phyloP scores from a whole-genome alignment of 2,329 filamentous ascomycete species.

The Scedosporium apiospermum region DNA sequence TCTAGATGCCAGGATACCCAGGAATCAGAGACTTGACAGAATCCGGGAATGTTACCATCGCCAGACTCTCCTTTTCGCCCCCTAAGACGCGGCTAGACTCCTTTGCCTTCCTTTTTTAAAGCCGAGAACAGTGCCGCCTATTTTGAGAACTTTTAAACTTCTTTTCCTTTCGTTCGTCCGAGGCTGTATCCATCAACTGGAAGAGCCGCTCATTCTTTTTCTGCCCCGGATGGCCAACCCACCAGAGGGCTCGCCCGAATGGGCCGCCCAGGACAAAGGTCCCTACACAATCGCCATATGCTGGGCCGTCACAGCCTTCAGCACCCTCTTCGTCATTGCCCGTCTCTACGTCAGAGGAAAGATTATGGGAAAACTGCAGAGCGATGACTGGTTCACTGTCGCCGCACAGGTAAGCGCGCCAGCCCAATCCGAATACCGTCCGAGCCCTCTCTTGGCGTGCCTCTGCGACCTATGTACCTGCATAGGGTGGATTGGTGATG shows the following conservation, averaged over 20 bases:
- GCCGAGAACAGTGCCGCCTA: too few species aligned
- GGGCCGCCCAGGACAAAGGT: conserved; percentile 11
- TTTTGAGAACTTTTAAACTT: too few species aligned
- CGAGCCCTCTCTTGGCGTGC: neutral
- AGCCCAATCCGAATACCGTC: too few species aligned
- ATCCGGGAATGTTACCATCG: too few species aligned
- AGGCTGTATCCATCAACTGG: neutral
- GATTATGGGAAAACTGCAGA: conserved; percentile 9
- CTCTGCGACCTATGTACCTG: neutral
- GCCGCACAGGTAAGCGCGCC: conserved; percentile 1
- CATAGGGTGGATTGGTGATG: too few species aligned
- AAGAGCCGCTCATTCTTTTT: neutral
- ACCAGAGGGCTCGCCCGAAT: neutral
- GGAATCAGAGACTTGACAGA: too few species aligned
- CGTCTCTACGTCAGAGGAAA: conserved; percentile 10
- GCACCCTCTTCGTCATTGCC: conserved; percentile 9
- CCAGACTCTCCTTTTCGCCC: too few species aligned
- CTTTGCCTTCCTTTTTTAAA: too few species aligned
- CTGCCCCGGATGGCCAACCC: neutral
- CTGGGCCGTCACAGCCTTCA: conserved; percentile 12
- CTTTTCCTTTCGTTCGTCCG: too few species aligned
- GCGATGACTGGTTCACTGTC: conserved; percentile 12
- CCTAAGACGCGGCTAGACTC: too few species aligned
- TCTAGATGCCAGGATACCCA: too few species aligned
- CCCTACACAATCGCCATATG: conserved; percentile 11